Percentiles rank a stretch among this genome's conserved stretches.
phyloP scores from a whole-genome alignment of 2,329 filamentous ascomycete species.

The Cladosporium oxysporum region DNA sequence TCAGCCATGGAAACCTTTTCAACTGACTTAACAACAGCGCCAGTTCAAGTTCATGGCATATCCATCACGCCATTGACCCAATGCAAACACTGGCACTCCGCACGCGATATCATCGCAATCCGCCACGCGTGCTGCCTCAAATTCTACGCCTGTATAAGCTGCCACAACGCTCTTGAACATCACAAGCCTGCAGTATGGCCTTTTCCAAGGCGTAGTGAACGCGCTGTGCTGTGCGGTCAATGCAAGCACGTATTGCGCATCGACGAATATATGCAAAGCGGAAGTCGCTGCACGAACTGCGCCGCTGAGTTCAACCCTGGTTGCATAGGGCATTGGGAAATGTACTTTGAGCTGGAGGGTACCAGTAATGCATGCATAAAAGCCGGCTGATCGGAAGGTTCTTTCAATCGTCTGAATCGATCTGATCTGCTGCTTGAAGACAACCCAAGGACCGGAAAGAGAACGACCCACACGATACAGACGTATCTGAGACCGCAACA shows the following conservation, averaged over 20 bases:
- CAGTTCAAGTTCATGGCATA: not conserved
- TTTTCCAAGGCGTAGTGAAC: not conserved
- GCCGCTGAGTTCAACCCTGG: conserved; percentile 1
- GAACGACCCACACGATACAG: not conserved
- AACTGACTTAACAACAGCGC: too few relatives aligned
- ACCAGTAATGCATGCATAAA: not conserved
- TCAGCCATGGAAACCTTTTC: not conserved
- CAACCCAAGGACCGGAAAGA: not conserved
- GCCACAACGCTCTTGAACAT: conserved; percentile 6
- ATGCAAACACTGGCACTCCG: conserved; percentile 8
- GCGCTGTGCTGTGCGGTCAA: not conserved
- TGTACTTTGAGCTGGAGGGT: conserved; percentile 12
- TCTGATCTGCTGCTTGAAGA: not conserved
- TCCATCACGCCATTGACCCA: conserved; percentile 1
- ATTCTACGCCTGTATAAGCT: conserved; percentile 16
- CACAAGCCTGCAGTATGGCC: conserved; percentile 2
- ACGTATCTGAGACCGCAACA: not conserved
- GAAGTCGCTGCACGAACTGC: conserved; percentile 1
- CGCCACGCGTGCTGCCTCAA: conserved; percentile 8
- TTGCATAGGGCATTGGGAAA: conserved; percentile 2
- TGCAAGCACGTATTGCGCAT: conserved; percentile 1
- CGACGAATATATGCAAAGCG: conserved; percentile 4
- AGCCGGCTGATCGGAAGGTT: not conserved
- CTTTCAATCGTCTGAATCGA: not conserved
- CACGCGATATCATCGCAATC: conserved; percentile 14